A percentile compares a stretch with the other conserved stretches of the same genome.
phyloP scores from a whole-genome alignment of 495 filamentous ascomycete species.

The Hypoxylon subgilvum region DNA sequence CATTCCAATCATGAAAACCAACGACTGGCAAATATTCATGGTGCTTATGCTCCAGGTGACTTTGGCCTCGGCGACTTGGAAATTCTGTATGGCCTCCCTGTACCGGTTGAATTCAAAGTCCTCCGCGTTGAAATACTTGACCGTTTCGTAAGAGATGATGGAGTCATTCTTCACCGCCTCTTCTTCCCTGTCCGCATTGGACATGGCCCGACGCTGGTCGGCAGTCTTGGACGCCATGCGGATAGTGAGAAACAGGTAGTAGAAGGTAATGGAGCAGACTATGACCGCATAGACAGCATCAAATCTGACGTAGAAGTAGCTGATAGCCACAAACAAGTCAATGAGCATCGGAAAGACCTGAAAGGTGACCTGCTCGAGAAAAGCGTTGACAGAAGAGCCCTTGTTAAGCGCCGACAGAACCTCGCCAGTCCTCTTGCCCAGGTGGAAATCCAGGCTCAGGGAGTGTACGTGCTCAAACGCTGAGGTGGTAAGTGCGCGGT shows the following conservation, averaged over 20 bases:
- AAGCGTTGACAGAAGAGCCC: slow-evolving; percentile 93
- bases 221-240: slow-evolving; percentile 93
- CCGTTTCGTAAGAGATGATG: slow-evolving; percentile 96
- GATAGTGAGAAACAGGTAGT: slow-evolving; percentile 93
- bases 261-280: slow-evolving; percentile 89
- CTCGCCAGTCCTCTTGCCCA: slow-evolving; percentile 95
- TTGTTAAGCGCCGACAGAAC: slow-evolving; percentile 94
- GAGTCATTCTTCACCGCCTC: slow-evolving; percentile 99
- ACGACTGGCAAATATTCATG: slow-evolving; percentile 92
- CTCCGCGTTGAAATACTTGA: slow-evolving; percentile 99
- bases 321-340: slow-evolving; percentile 85
- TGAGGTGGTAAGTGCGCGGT: slow-evolving; percentile 89
- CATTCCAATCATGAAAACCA: slow-evolving; percentile 91
- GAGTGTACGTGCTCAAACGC: slow-evolving; percentile 97
- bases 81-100: slow-evolving; percentile 71
- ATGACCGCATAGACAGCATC: slow-evolving; percentile 94
- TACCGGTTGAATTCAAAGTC: slow-evolving; percentile 83
- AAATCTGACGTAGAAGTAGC: slow-evolving; percentile 79
- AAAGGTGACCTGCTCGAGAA: slow-evolving; percentile 94
- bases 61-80: slow-evolving; percentile 84
- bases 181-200: slow-evolving; percentile 90
- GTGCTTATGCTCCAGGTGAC: slow-evolving; percentile 85
- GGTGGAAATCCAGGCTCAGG: slow-evolving; percentile 93
- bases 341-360: slow-evolving; percentile 93
- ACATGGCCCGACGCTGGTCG: slow-evolving; percentile 89